Conservation (phyloP, 164 flowering plant genomes). For the Piper betle region DNA sequence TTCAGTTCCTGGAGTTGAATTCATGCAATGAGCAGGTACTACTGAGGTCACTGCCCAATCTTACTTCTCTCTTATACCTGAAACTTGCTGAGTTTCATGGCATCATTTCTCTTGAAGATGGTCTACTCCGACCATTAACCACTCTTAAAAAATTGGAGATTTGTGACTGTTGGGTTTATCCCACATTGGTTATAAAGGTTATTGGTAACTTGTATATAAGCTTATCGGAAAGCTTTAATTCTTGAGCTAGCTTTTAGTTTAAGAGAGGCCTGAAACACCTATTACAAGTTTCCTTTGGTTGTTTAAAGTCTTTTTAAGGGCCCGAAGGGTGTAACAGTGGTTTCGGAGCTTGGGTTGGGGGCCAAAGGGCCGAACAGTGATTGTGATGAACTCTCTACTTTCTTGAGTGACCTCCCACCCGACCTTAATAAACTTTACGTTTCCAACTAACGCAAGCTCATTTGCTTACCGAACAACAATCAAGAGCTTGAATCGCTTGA, state of each 20-base stretch:
- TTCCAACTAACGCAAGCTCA: neutral
- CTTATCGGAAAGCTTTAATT: too few species aligned
- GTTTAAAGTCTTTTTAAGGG: too few species aligned
- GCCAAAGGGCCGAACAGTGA: too few species aligned
- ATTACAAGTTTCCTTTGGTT: too few species aligned
- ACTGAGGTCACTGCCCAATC: neutral
- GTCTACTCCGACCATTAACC: neutral
- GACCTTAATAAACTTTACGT: neutral
- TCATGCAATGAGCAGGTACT: slow-evolving; percentile 1
- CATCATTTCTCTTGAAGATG: neutral
- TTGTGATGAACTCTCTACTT: neutral
- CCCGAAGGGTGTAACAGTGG: too few species aligned
- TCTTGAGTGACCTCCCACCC: neutral
- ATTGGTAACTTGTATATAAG: too few species aligned
- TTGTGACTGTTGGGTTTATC: too few species aligned
- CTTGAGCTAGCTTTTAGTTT: too few species aligned
- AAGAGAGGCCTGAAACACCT: too few species aligned
- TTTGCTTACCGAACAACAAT: neutral
- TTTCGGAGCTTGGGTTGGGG: too few species aligned
- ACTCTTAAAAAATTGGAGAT: neutral
- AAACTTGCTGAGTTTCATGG: neutral
- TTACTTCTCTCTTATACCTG: slow-evolving; percentile 1
- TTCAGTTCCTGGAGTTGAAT: neutral
- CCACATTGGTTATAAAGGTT: too few species aligned
- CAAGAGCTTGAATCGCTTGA: neutral